phyloP scores from a whole-genome alignment of 2,329 filamentous ascomycete species.

The Triangularia verruculosa region DNA sequence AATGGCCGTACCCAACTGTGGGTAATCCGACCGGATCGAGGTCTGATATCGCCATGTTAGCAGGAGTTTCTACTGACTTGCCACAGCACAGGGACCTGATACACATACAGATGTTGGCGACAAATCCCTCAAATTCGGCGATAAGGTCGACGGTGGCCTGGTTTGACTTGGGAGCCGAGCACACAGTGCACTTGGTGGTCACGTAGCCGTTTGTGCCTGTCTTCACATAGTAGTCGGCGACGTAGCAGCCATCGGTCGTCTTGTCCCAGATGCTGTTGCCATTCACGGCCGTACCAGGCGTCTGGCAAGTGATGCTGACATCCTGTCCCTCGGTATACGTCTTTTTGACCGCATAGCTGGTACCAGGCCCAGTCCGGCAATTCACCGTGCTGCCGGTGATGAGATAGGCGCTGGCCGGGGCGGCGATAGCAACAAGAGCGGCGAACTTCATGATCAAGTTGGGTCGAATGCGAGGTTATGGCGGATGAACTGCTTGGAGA shows the following conservation, averaged over 20 bases:
- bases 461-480: neutral
- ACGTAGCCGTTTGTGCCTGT: constrained; percentile 22
- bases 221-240: constrained; percentile 21
- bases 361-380: constrained; percentile 22
- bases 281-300: constrained; percentile 15
- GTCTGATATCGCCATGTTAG: constrained; percentile 17
- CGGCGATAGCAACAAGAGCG: neutral
- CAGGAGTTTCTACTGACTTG: neutral
- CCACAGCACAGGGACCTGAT: neutral
- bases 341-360: constrained; percentile 21
- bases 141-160: constrained; percentile 22
- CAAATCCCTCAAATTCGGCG: constrained; percentile 20
- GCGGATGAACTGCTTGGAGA: neutral
- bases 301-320: constrained; percentile 21
- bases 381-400: constrained; percentile 18
- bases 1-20: constrained; percentile 51
- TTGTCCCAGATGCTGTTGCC: constrained; percentile 24
- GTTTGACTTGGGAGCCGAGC: constrained; percentile 18
- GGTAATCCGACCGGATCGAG: constrained; percentile 44
- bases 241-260: constrained; percentile 23
- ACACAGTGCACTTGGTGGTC: constrained; percentile 16
- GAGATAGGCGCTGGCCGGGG: constrained; percentile 14
- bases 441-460: neutral
- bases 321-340: constrained; percentile 26
- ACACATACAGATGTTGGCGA: constrained; percentile 16